Base-by-base conservation (phyloP, 495 filamentous ascomycete genomes). In the Penicillium cataractarum region DNA sequence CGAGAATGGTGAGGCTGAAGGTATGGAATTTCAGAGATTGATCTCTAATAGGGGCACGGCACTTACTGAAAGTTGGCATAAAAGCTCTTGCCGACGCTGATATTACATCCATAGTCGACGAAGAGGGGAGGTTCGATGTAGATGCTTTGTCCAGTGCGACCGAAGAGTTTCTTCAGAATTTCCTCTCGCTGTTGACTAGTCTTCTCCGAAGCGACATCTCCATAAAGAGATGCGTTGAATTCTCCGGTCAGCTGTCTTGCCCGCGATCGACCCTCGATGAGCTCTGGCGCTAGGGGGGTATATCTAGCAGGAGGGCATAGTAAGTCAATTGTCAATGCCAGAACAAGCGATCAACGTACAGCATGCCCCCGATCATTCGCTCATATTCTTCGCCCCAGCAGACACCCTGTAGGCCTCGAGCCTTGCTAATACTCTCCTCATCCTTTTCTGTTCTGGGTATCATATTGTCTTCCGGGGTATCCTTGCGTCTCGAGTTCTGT, bases 341-440 rank as follows among this genome's bases (percentile, higher is more conserved):
- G 29, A 27, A 32, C n/a, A 46, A 8, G 26, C 9, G 53, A 24
- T 2, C n/a, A 15, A 64, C 70, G 51, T 67, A 80, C 78, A 79
- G 61, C 78, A 82, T 80, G 4, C 80, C 79, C 1, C 78, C 79
- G n/a, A 82, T 77, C 81, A 83, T 83, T 26, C 77, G 73, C 65
- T 82, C 80, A 57, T 80, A 82, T 39, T 82, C 76, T 12, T 80
- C 75, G 50, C 79, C 51, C 51, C 51, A 54, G 19, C 51, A 54
- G 35, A 54, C 19, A 17, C 27, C 29, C 10, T 54, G 51, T 13
- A 54, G 17, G 29, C 31, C 13, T 29, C 51, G 27, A 4, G 51
- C 51, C 10, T 32, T 19, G 7, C 19, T 31, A 24, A 54, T 33
- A 0, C 22, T 24, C 1, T 2, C 3, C 2, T 54, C 31, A 9